Conservation (phyloP, 192 early-diverging fungal species). For the Geosiphon pyriformis region DNA sequence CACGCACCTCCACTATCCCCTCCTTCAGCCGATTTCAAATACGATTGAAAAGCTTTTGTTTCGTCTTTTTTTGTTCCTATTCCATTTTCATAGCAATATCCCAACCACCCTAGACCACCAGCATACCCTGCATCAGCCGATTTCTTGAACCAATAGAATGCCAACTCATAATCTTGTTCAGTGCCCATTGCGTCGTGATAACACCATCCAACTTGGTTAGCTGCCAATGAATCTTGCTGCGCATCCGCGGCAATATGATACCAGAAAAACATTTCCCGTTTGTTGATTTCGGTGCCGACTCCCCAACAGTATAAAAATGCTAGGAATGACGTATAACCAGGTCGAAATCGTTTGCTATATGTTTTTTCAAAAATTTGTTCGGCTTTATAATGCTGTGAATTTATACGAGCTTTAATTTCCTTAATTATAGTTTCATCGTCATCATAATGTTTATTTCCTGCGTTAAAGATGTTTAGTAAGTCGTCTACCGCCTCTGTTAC, state of each 20-base stretch:
- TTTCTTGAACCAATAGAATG: slow-evolving; percentile 56
- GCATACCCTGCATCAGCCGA: slow-evolving; percentile 51
- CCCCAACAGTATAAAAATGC: background rate
- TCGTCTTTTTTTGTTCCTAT: slow-evolving; percentile 53
- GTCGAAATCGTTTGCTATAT: background rate
- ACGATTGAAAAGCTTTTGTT: slow-evolving; percentile 59
- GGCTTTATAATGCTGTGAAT: background rate
- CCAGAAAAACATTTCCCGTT: background rate
- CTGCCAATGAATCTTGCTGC: background rate
- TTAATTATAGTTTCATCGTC: background rate
- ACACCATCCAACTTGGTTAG: slow-evolving; percentile 32
- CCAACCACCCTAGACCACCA: slow-evolving; percentile 61
- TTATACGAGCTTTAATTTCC: background rate
- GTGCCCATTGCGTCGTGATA: slow-evolving; percentile 72
- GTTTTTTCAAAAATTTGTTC: background rate
- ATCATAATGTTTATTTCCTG: background rate
- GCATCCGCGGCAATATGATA: background rate
- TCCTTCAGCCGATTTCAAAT: slow-evolving; percentile 46
- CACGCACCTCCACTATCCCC: slow-evolving; percentile 49
- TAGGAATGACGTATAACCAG: background rate
- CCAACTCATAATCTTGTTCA: slow-evolving; percentile 55
- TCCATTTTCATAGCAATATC: slow-evolving; percentile 78
- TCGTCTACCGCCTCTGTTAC: background rate
- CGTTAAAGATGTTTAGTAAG: background rate
- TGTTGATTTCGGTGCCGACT: background rate